A percentile compares a stretch with the other conserved stretches of the same genome.
Conservation (phyloP, 2,329 filamentous ascomycete species). For the Botrytis tulipae region DNA sequence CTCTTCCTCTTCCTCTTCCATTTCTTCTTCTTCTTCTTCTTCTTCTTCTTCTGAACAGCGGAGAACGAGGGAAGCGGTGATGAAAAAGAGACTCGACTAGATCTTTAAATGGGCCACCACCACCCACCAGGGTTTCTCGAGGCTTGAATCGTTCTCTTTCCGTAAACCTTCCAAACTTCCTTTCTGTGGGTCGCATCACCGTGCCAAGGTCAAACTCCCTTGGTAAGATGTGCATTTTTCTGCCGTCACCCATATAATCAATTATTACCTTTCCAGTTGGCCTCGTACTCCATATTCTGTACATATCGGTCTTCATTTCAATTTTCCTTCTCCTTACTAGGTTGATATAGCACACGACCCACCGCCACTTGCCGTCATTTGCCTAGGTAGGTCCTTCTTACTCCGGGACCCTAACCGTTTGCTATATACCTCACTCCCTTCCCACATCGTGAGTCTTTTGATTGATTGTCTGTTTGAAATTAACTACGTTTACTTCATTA, state of each 20-base stretch:
- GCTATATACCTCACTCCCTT: background rate
- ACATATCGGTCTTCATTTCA: background rate
- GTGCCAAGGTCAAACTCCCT: background rate
- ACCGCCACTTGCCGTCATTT: slow-evolving; percentile 13
- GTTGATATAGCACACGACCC: background rate
- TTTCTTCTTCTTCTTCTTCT: background rate
- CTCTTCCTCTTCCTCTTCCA: background rate
- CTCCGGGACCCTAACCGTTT: background rate
- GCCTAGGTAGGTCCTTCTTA: background rate
- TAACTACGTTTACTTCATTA: background rate
- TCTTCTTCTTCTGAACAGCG: background rate
- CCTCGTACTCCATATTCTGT: slow-evolving; percentile 2
- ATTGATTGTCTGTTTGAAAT: background rate
- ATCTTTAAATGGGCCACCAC: background rate
- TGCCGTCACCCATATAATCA: background rate
- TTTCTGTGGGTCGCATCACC: slow-evolving; percentile 2
- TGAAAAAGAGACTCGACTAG: slow-evolving; percentile 4
- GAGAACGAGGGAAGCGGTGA: background rate
- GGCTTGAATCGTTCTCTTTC: background rate
- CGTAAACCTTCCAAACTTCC: background rate
- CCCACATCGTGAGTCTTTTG: background rate
- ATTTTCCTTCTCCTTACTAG: background rate
- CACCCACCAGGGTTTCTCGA: background rate
- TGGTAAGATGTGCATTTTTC: background rate
- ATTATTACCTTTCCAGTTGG: background rate